A percentile compares a stretch with the other conserved stretches of the same genome.
Evolutionary conservation across 441 rosid genomes (phyloP).

Genomic region (Mallotus repandus): DNA sequence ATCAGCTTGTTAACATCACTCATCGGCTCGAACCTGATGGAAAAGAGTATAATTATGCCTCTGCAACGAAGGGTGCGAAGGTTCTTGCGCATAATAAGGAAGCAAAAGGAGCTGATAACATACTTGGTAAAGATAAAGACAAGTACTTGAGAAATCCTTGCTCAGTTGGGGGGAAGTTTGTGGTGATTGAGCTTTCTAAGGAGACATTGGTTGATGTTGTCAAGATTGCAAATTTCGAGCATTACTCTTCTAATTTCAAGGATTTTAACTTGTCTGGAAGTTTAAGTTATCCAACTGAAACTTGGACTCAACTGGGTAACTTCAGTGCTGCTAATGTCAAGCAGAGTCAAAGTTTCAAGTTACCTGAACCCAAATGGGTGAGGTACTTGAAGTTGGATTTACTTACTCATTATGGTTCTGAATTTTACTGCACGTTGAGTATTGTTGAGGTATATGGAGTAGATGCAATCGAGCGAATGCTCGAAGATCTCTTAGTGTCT

Average conservation of each 20-base stretch:
- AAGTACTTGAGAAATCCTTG: conserved; percentile 85
- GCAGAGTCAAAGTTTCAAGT: conserved; percentile 66
- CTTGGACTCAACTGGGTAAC: conserved; percentile 57
- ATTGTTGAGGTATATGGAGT: conserved; percentile 80
- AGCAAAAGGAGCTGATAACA: conserved; percentile 82
- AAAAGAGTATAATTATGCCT: conserved; percentile 76
- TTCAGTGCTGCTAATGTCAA: conserved; percentile 68
- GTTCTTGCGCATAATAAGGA: conserved; percentile 81
- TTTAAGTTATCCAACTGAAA: conserved; percentile 64
- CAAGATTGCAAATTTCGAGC: conserved; percentile 80
- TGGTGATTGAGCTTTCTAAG: conserved; percentile 77
- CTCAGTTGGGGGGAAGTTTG: conserved; percentile 63
- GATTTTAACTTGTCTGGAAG: conserved; percentile 76
- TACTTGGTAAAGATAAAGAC: conserved; percentile 73
- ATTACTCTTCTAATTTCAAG: conserved; percentile 78
- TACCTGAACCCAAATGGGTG: conserved; percentile 79
- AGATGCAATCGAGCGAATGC: conserved; percentile 86
- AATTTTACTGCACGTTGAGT: conserved; percentile 85
- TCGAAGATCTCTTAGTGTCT: conserved; percentile 74
- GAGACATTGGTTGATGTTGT: conserved; percentile 84
- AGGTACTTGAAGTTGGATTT: conserved; percentile 74
- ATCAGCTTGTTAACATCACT: conserved; percentile 52
- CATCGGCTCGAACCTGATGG: conserved; percentile 85
- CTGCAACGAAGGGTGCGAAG: conserved; percentile 74
- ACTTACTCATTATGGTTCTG: conserved; percentile 77